These are phyloP conservation scores for Chimonanthus praecox DNA, from an alignment of 164 flowering plant species.

Conservation along the genomic window DNA sequence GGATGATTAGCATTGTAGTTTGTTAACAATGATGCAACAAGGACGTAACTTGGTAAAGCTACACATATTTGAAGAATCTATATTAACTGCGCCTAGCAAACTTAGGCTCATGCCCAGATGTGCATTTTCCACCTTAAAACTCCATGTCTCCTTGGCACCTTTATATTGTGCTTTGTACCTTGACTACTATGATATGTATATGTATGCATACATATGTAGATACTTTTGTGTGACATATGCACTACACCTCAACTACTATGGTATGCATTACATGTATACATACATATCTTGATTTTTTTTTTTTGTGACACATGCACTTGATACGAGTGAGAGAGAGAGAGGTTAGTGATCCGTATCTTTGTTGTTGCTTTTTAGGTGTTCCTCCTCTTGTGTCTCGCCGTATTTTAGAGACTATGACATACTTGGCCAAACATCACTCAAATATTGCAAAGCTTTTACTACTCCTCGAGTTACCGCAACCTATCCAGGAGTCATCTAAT, in stretches of 20 bases:
- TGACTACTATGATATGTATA: no score
- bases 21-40: no score
- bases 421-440: conserved; percentile 78
- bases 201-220: neutral
- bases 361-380: conserved; percentile 49
- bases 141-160: no score
- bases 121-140: no score
- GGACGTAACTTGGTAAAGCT: no score
- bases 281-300: neutral
- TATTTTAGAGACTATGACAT: conserved; percentile 78
- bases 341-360: neutral
- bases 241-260: no score
- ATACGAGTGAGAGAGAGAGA: neutral
- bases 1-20: no score
- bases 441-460: conserved; percentile 76
- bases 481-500: conserved; percentile 19
- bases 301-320: neutral
- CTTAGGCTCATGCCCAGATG: no score
- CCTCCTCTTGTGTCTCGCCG: conserved; percentile 97
- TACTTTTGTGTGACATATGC: neutral
- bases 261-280: neutral
- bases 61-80: no score
- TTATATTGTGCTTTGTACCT: no score
- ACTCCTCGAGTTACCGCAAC: conserved; percentile 43
- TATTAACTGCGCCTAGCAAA: no score